These are phyloP conservation scores for Cicer chorassanicum DNA, from an alignment of 306 rosid genomes.

Conservation along the genomic window DNA sequence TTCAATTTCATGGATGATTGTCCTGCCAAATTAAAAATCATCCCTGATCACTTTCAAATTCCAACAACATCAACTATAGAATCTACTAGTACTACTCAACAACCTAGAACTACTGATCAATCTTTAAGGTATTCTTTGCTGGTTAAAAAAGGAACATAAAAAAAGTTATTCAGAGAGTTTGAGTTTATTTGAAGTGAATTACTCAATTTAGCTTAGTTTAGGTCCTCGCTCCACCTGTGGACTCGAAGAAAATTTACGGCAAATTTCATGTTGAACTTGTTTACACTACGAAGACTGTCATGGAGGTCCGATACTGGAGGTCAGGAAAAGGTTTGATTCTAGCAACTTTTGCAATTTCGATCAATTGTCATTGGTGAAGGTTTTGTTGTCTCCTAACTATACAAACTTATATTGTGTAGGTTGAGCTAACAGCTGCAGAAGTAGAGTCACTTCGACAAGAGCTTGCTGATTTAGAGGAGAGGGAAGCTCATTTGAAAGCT, in stretches of 20 bases:
- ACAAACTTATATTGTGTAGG: constrained; percentile 53
- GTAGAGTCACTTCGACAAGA: constrained; percentile 82
- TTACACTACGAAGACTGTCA: constrained; percentile 60
- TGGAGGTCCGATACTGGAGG: constrained; percentile 70
- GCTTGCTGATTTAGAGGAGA: constrained; percentile 83
- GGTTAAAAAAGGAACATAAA: constrained; percentile 18
- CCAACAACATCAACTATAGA: constrained; percentile 56
- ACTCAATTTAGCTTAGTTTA: constrained; percentile 58
- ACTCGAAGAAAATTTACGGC: constrained; percentile 62
- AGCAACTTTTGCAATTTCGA: constrained; percentile 21
- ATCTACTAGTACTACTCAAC: constrained; percentile 51
- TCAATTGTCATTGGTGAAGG: constrained; percentile 30
- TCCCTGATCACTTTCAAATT: constrained; percentile 75
- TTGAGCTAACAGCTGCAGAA: constrained; percentile 75
- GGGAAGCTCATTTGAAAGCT: constrained; percentile 90
- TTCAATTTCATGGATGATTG: constrained; percentile 76
- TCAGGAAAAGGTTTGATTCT: constrained; percentile 73
- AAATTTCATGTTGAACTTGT: constrained; percentile 69
- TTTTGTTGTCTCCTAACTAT: constrained; percentile 42
- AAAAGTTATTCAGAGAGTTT: not conserved
- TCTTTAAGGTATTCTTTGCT: constrained; percentile 58
- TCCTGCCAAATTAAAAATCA: constrained; percentile 66
- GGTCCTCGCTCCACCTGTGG: constrained; percentile 57
- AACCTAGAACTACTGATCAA: constrained; percentile 53
- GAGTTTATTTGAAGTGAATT: constrained; percentile 43